These are phyloP conservation scores for Pouteria glomerata DNA, from an alignment of 148 eudicot genomes.

Conservation along the genomic window DNA sequence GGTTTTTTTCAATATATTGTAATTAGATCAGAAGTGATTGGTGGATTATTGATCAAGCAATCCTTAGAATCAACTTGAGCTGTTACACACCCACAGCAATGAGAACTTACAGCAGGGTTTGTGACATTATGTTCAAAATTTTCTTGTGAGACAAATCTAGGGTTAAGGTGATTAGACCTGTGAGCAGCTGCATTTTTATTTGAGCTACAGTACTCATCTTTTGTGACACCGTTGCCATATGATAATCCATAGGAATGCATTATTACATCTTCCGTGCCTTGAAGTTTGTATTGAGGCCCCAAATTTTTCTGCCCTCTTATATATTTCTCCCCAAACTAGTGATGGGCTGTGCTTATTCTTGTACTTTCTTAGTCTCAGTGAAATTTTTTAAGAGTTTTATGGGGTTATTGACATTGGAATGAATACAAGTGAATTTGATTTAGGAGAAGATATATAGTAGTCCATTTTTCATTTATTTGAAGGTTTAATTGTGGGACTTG, in stretches of 20 bases:
- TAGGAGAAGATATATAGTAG: neutral
- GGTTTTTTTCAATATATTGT: no score
- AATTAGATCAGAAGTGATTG: neutral
- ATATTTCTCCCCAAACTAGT: neutral
- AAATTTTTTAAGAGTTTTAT: no score
- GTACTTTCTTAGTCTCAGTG: no score
- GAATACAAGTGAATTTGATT: no score
- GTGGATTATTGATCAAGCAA: neutral
- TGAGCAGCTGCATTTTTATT: neutral
- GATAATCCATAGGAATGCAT: neutral
- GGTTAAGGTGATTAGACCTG: neutral
- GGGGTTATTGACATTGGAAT: no score
- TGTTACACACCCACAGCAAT: neutral
- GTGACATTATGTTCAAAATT: no score
- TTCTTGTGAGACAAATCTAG: neutral
- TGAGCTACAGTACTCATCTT: neutral
- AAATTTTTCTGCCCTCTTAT: neutral
- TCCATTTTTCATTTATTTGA: neutral
- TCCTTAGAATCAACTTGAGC: neutral
- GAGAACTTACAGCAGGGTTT: neutral
- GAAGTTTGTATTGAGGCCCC: neutral
- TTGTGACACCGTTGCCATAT: neutral
- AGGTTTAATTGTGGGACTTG: neutral
- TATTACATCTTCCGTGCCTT: neutral
- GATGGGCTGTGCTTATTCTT: neutral